These are phyloP conservation scores for Candolleomyces efflorescens DNA, from an alignment of 768 basidiomycete genomes.

Conservation along the genomic window DNA sequence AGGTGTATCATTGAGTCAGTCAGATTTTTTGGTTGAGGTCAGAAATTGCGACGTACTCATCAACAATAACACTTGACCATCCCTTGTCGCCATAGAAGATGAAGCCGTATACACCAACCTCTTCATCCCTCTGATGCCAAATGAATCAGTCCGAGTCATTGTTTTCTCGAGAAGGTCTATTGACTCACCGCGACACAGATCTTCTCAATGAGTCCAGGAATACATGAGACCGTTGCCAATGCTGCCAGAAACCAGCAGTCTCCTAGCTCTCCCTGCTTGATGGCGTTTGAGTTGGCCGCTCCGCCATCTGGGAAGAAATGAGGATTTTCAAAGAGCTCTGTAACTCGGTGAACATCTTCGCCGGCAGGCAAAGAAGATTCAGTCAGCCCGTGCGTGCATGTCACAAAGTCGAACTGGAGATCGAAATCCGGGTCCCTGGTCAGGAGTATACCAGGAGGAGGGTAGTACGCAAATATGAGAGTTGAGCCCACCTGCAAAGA, in stretches of 20 bases:
- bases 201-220: conserved; percentile 41
- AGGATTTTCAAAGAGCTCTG: conserved; percentile 48
- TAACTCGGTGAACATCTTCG: conserved; percentile 40
- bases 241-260: conserved; percentile 56
- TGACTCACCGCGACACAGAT: conserved; percentile 38
- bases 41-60: conserved; percentile 39
- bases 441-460: neutral
- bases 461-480: neutral
- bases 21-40: neutral
- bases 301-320: conserved; percentile 42
- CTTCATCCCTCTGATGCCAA: conserved; percentile 37
- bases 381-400: conserved; percentile 33
- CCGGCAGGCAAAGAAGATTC: conserved; percentile 10
- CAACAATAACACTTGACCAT: conserved; percentile 53
- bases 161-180: neutral
- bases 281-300: conserved; percentile 35
- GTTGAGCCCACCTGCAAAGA: neutral
- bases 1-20: neutral
- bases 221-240: conserved; percentile 42
- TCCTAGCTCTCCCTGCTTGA: conserved; percentile 45
- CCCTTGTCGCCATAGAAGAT: conserved; percentile 49
- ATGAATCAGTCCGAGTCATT: neutral
- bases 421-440: conserved; percentile 50
- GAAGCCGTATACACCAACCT: conserved; percentile 55
- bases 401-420: conserved; percentile 31